These are phyloP conservation scores for Zygotorulaspora chibaensis DNA, from an alignment of 805 yeast species.

Conservation along the genomic window DNA sequence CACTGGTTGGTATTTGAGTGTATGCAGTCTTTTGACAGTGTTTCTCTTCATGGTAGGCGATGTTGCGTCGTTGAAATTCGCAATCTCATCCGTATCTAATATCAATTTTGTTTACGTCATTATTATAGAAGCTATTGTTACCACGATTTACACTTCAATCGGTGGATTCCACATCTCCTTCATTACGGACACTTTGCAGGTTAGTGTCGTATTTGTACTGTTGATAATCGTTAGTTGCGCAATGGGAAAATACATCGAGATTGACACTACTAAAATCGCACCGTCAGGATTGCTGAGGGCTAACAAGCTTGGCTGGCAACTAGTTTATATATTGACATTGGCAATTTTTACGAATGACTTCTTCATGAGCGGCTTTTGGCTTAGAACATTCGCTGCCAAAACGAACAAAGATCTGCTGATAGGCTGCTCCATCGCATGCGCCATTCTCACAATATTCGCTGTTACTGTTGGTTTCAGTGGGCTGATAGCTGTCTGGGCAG, in stretches of 20 bases:
- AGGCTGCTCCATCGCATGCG: conserved; percentile 72
- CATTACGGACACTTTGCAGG: conserved; percentile 82
- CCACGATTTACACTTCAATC: conserved; percentile 77
- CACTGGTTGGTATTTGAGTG: conserved; percentile 70
- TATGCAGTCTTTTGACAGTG: conserved; percentile 79
- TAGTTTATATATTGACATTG: conserved; percentile 74
- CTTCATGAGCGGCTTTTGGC: conserved; percentile 90
- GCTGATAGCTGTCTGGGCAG: conserved; percentile 87
- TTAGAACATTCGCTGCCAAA: conserved; percentile 86
- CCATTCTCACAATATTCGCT: conserved; percentile 58
- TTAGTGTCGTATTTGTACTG: conserved; percentile 61
- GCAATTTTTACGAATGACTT: conserved; percentile 89
- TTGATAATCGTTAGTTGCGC: conserved; percentile 71
- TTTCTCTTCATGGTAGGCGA: conserved; percentile 86
- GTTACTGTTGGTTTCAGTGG: conserved; percentile 80
- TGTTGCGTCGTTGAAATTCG: conserved; percentile 71
- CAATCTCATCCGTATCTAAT: conserved; percentile 73
- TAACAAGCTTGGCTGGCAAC: conserved; percentile 81
- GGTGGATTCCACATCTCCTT: conserved; percentile 91
- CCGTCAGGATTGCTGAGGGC: conserved; percentile 61
- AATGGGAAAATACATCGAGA: conserved; percentile 64
- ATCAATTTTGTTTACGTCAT: conserved; percentile 74
- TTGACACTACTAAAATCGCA: conserved; percentile 57
- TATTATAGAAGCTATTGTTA: conserved; percentile 80
- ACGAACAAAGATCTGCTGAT: conserved; percentile 69